phyloP scores from a whole-genome alignment of 2,329 filamentous ascomycete genomes.

The Metarhizium anisopliae region DNA sequence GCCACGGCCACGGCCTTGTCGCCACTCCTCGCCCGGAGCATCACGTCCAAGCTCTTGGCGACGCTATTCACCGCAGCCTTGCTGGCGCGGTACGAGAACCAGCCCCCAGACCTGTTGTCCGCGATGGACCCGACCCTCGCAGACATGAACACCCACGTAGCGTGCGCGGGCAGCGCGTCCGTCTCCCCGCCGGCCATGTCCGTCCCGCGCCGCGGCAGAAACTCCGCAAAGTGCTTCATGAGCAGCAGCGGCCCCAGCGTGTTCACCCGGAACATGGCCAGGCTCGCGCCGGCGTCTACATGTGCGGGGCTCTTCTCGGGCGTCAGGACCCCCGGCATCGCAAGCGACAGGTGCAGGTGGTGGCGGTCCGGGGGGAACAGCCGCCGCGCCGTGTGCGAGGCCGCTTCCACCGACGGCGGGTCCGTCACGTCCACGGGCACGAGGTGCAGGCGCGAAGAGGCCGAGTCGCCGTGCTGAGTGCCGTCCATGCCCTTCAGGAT shows the following conservation, averaged over 20 bases:
- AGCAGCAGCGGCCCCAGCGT: slow-evolving; percentile 65
- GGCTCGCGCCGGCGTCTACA: slow-evolving; percentile 50
- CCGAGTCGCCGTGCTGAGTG: slow-evolving; percentile 8
- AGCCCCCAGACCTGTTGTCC: slow-evolving; percentile 67
- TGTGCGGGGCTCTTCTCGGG: slow-evolving; percentile 64
- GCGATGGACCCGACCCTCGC: slow-evolving; percentile 67
- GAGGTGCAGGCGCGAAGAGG: slow-evolving; percentile 28
- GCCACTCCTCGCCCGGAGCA: slow-evolving; percentile 46
- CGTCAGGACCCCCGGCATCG: slow-evolving; percentile 61
- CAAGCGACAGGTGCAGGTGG: slow-evolving; percentile 61
- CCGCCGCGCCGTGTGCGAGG: slow-evolving; percentile 38
- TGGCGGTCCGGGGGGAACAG: slow-evolving; percentile 42
- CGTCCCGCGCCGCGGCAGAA: slow-evolving; percentile 54
- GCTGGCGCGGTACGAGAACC: slow-evolving; percentile 72
- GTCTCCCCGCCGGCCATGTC: background rate
- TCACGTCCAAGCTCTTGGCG: slow-evolving; percentile 62
- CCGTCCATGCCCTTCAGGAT: slow-evolving; percentile 21
- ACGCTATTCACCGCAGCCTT: slow-evolving; percentile 68
- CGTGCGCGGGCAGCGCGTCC: slow-evolving; percentile 36
- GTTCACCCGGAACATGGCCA: slow-evolving; percentile 67
- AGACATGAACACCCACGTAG: slow-evolving; percentile 66
- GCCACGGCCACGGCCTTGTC: slow-evolving; percentile 58
- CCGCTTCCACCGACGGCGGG: slow-evolving; percentile 52
- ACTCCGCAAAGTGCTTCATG: slow-evolving; percentile 63
- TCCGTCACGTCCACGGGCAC: slow-evolving; percentile 40